Base-by-base conservation (phyloP, 306 rosid species). In the Oemleria cerasiformis region DNA sequence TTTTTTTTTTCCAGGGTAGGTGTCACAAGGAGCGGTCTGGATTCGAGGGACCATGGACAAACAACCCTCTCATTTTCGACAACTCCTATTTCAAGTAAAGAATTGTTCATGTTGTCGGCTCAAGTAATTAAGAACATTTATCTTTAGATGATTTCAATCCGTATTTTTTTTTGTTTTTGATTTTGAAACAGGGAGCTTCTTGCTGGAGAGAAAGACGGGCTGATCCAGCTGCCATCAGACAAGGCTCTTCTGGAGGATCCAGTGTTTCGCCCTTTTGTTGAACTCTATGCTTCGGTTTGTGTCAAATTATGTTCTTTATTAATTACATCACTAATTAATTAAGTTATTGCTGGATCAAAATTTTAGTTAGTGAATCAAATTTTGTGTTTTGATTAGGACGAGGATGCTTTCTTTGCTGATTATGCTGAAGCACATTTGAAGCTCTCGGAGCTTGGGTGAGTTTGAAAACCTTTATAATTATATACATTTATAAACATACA, bases 11-110 rank as follows among this genome's bases (percentile, higher is more conserved):
- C 25, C 69, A 86, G 92, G 90, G 96, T 34, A 83, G 84, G 61
- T 82, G 88, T 73, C 96, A 89, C 72, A 75, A 68, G 68, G 96
- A 86, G 16, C 90, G 92, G 44, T 89, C 96, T 70, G 90, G 92
- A 70, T 86, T 83, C 70, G 92, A 85, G 75, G 92, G 92, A 50
- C 68, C 90, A 17, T 89, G 92, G 96, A 89, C 96, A 9, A 9
- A 11, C 16, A 86, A 86, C 45, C 88, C 92, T 67, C 82, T 85
- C 4, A 61, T 83, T 62, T 85, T 89, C 17, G 87, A 89, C 67
- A 86, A 89, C 82, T 73, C 87, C 42, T 89, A 89, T 70, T 89
- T 84, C 86, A 77, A 72, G 92, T 89, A 69, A 70, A 63, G 49
- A n/a, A 10, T 19, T 3, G 41, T 63, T 63, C 49, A 56, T 11